Conservation (phyloP, 2,329 filamentous ascomycete species). For the Penicillium decumbens region DNA sequence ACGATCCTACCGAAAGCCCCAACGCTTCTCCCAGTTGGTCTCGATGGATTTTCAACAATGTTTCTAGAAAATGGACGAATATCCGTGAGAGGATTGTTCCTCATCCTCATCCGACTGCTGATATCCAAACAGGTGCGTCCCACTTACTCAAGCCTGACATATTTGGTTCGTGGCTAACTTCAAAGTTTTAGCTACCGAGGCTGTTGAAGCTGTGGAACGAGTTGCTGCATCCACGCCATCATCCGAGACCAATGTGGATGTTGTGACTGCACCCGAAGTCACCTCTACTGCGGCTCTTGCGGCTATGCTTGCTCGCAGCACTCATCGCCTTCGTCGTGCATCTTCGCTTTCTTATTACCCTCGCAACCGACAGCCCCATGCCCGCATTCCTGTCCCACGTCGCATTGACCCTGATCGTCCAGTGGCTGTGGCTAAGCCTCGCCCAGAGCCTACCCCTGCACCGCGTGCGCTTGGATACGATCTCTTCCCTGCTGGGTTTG, state of each 20-base stretch:
- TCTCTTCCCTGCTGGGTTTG: slow-evolving; percentile 1
- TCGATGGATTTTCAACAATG: slow-evolving; percentile 16
- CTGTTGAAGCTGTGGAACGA: background rate
- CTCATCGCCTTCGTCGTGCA: background rate
- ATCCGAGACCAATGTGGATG: background rate
- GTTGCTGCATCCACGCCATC: background rate
- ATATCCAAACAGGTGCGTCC: background rate
- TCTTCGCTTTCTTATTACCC: background rate
- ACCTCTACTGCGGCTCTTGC: background rate
- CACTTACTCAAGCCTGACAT: background rate
- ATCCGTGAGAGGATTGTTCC: slow-evolving; percentile 9
- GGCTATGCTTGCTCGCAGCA: background rate
- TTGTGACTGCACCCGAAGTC: background rate
- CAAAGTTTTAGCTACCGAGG: background rate
- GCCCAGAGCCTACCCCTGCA: background rate
- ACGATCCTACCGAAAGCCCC: slow-evolving; percentile 2
- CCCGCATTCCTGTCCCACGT: background rate
- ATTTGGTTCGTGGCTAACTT: background rate
- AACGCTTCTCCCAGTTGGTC: slow-evolving; percentile 2
- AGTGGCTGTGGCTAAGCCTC: background rate
- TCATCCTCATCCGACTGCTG: slow-evolving; percentile 1
- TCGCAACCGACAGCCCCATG: background rate
- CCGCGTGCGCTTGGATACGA: background rate
- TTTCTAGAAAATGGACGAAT: slow-evolving; percentile 16
- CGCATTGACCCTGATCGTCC: background rate